phyloP scores from a whole-genome alignment of 768 basidiomycete genomes.

The Auricularia cornea region DNA sequence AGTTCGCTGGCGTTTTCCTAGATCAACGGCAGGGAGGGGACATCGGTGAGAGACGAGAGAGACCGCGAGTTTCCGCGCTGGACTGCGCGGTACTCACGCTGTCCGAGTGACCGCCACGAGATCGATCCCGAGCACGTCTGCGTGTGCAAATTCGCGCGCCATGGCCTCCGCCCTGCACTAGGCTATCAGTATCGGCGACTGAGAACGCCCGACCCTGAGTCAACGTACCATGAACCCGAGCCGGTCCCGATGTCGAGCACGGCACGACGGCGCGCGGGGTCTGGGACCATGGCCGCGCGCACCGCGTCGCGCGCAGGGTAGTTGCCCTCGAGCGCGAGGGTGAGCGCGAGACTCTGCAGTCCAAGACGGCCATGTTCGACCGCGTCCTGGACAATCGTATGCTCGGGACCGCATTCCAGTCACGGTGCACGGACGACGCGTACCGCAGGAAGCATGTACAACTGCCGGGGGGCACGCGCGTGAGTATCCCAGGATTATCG shows the following conservation, averaged over 20 bases:
- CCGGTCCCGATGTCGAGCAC: slow-evolving; percentile 11
- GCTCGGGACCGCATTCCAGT: background rate
- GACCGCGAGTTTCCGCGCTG: too few species aligned
- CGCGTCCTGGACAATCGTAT: background rate
- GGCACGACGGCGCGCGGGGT: background rate
- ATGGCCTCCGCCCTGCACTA: slow-evolving; percentile 8
- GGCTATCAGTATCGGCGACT: background rate
- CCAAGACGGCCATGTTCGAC: slow-evolving; percentile 6
- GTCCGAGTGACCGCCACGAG: slow-evolving; percentile 3
- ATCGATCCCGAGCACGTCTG: slow-evolving; percentile 10
- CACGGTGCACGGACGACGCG: background rate
- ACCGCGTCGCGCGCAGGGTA: slow-evolving; percentile 7
- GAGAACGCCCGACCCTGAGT: background rate
- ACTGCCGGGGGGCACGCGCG: background rate
- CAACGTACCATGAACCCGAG: slow-evolving; percentile 5
- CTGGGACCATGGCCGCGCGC: slow-evolving; percentile 6
- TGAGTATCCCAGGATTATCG: background rate
- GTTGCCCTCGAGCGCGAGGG: slow-evolving; percentile 1
- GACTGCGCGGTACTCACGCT: background rate
- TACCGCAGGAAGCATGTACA: background rate
- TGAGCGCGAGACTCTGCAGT: slow-evolving; percentile 2
- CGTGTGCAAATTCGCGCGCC: slow-evolving; percentile 9
- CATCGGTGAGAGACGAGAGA: background rate
- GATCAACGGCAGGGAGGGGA: background rate
- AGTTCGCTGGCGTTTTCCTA: background rate